Base-by-base conservation (phyloP, 257 asterid genomes). In the Penstemon eatonii region DNA sequence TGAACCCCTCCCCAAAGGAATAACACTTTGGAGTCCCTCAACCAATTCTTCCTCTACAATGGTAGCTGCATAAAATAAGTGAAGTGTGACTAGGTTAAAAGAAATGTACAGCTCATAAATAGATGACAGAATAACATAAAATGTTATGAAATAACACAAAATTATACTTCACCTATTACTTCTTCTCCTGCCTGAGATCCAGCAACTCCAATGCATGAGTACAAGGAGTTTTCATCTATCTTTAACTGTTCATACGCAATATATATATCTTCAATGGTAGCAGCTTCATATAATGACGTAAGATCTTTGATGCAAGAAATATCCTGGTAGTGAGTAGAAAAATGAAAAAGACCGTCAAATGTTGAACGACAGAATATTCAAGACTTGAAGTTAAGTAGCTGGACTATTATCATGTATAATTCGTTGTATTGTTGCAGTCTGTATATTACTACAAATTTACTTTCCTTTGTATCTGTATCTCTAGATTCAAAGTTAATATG, bases 1-100 rank as follows among this genome's bases (percentile, higher is more conserved):
- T 18, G 98, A 86, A n/a, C 98, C 97, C 61, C 98, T 86, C 19
- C 98, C 97, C 77, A 83, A 73, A 15, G 97, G 98, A 75, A 90
- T 68, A 41, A 86, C 69, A 75, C 80, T 82, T 3, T 67, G 92
- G 79, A 86, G 75, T 60, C 90, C 85, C 53, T 85, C 98, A 8
- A 69, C 70, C 47, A 68, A 42, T 73, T 81, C 90, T 58, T 82
- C 97, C 70, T 82, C 95, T 57, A 79, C 80, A 25, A 79, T 50
- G 41, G 81, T 50, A 60, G 63, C 97, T 87, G 91, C 57, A 70
- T 43, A 77, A 60, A 8, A 75, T 38, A 64, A 73, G 66, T 13
- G 15, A 63, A 40, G 7, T n/a, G 10, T 39, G 33, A 65, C 55
- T 44, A 39, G 72, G 69, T 65, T 51, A 49, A 46, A 41, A 56